Conservation (phyloP, 805 yeast species). For the Candida mattraensis region DNA sequence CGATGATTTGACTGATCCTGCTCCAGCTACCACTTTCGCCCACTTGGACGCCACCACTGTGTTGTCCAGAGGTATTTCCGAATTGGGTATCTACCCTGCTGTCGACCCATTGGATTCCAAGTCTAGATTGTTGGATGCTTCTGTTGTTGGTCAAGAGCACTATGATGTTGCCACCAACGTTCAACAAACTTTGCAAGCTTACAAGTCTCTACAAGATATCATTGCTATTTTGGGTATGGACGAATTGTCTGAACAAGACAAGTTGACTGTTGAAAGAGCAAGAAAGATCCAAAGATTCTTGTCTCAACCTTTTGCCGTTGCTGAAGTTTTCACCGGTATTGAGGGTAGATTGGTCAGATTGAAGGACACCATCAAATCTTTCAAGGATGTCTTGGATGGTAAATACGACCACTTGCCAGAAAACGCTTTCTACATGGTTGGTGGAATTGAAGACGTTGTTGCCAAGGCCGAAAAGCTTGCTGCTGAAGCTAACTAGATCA, state of each 20-base stretch:
- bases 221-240: conserved; percentile 99
- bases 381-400: conserved; percentile 97
- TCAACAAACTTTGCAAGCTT: conserved; percentile 98
- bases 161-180: conserved; percentile 92
- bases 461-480: conserved; percentile 99
- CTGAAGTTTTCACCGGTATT: conserved; percentile 99
- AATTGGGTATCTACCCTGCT: conserved; percentile 99
- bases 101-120: conserved; percentile 99
- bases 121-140: conserved; percentile 95
- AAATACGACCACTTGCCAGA: conserved; percentile 99
- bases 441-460: conserved; percentile 98
- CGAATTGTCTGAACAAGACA: conserved; percentile 98
- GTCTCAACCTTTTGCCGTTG: conserved; percentile 99
- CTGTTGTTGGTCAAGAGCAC: conserved; percentile 99
- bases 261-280: conserved; percentile 99
- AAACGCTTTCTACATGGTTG: conserved; percentile 99
- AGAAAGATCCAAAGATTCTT: conserved; percentile 99
- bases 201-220: conserved; percentile 99
- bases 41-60: conserved; percentile 99
- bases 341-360: conserved; percentile 96
- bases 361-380: conserved; percentile 90
- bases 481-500: conserved; percentile 72
- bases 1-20: conserved; percentile 99
- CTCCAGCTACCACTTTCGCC: conserved; percentile 99
- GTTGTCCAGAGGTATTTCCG: conserved; percentile 99